Evolutionary conservation across 768 basidiomycete genomes (phyloP), one percentile per base, ranked within the genome.

Genomic region (Royoungia palumana): DNA sequence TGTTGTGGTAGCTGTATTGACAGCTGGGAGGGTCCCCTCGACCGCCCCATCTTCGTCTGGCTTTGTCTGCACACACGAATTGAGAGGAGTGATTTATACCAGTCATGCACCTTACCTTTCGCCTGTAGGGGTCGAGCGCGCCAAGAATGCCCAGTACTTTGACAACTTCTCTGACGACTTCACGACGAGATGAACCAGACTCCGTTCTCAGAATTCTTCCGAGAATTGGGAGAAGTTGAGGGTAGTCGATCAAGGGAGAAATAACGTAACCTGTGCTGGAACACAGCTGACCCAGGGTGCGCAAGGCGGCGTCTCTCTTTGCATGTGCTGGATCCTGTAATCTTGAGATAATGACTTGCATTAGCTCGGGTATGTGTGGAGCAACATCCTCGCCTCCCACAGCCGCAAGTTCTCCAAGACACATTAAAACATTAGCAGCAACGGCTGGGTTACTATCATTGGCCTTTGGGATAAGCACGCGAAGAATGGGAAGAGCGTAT

Each of bases 231-330:
- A 98, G 71, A 3, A 99, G 77, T 56, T 94, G 85, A 8, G 95
- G 94, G 67, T 97, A 81, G 47, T 98, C 92, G 35, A 94, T 77
- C 41, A 96, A 76, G 1, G 96, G 95, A 25, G 84, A 72, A 53
- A 98, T 89, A 19, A 97, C 95, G 60, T 93, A 96, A 47, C 93
- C 94, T 0, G 95, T 94, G 66, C 92, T 94, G 8, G 91, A 91
- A 58, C 94, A 95, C 11, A 99, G 78, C 69, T 97, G 96, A 2
- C 96, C 96, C 19, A 99, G 79, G 0, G 96, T 94, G 51, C 87
- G 87, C 30, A 99, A 71, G 5, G 96, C 94, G 35, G 96, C 94
- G 65, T 98, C 93, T 37, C 96, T 82, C 70, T 96, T 97, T 35
- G 82, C 75, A 2, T 86, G 76, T 0, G 91, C 83, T 20, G 94